These are phyloP conservation scores for Wickerhamomyces sp. DNA, from an alignment of 1,139 yeast genomes.

Conservation along the genomic window DNA sequence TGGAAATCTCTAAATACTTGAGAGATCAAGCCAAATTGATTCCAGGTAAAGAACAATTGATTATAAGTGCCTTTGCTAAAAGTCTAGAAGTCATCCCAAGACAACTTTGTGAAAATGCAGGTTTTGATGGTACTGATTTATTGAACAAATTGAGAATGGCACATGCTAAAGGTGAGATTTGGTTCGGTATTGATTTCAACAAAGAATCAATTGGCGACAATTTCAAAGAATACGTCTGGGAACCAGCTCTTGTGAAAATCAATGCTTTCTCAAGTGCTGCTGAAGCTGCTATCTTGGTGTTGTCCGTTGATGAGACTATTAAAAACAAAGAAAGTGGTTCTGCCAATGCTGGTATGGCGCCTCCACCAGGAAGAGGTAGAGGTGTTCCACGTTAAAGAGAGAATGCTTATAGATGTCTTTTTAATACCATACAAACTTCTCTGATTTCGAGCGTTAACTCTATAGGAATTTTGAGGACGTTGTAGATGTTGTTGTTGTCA, in stretches of 20 bases:
- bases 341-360: constrained; percentile 46
- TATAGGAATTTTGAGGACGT: too few species aligned
- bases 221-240: constrained; percentile 90
- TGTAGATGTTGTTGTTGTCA: constrained; percentile 23
- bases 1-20: constrained; percentile 87
- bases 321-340: constrained; percentile 66
- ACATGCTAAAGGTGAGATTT: constrained; percentile 87
- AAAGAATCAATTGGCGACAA: constrained; percentile 81
- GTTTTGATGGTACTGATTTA: constrained; percentile 91
- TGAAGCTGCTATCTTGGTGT: constrained; percentile 92
- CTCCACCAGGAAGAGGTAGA: constrained; percentile 58
- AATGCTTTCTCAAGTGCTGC: constrained; percentile 95
- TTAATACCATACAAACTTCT: too few species aligned
- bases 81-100: constrained; percentile 96
- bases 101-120: constrained; percentile 96
- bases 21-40: constrained; percentile 84
- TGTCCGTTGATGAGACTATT: constrained; percentile 94
- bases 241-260: constrained; percentile 89
- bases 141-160: constrained; percentile 87
- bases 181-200: constrained; percentile 92
- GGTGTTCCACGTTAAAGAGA: constrained; percentile 41
- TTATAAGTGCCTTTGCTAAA: constrained; percentile 87
- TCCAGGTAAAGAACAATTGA: constrained; percentile 93
- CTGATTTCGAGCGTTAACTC: too few species aligned
- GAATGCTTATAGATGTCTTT: too few species aligned